Evolutionary conservation across 306 rosid genomes (phyloP).

Genomic region (Gastrolobium villosum): DNA sequence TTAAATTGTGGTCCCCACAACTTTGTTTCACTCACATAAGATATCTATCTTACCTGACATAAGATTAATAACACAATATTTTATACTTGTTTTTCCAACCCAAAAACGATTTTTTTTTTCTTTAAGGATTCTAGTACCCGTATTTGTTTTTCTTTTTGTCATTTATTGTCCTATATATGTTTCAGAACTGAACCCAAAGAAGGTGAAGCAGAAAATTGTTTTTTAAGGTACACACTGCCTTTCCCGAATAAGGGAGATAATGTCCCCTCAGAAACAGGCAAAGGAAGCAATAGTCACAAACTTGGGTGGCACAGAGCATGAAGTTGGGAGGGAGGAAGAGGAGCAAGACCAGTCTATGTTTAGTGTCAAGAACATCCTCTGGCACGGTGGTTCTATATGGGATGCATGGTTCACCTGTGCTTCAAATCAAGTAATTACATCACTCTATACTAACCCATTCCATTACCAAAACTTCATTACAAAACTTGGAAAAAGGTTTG

Average conservation of each 20-base stretch:
- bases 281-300: constrained; percentile 91
- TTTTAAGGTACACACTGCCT: background rate
- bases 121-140: no score
- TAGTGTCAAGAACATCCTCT: constrained; percentile 74
- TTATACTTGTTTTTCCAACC: no score
- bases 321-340: constrained; percentile 38
- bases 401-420: constrained; percentile 99
- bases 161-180: no score
- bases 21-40: no score
- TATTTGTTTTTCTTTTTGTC: no score
- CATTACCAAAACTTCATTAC: background rate
- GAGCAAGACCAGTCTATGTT: constrained; percentile 58
- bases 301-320: constrained; percentile 67
- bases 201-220: no score
- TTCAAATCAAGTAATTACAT: constrained; percentile 89
- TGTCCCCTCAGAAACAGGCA: constrained; percentile 85
- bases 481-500: no score
- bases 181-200: no score
- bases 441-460: background rate
- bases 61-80: no score
- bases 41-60: no score
- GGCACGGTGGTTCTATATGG: constrained; percentile 99
- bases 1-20: no score
- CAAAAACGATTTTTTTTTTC: no score
- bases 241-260: constrained; percentile 56